Percentiles rank a stretch among this genome's conserved stretches.
Conservation (phyloP, 2,329 filamentous ascomycete genomes). For the Dissoconium aciculare region DNA sequence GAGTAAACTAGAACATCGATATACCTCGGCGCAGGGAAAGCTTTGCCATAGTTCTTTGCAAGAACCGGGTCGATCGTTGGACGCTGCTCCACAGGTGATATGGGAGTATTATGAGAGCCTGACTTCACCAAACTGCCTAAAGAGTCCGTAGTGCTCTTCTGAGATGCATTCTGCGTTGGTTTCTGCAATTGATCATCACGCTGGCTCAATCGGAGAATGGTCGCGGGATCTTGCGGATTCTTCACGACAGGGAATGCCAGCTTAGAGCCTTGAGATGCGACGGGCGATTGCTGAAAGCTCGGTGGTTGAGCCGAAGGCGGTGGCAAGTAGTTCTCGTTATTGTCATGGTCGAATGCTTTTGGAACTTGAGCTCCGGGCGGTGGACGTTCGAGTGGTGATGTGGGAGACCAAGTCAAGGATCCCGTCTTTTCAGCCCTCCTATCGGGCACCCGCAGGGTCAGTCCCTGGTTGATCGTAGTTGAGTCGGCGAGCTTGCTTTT, state of each 20-base stretch:
- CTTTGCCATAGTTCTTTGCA: constrained; percentile 11
- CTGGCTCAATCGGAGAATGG: constrained; percentile 52
- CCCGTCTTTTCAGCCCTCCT: too few relatives aligned
- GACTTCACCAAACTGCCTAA: constrained; percentile 1
- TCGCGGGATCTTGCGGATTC: constrained; percentile 51
- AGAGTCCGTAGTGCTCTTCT: constrained; percentile 4
- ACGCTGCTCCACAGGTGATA: background rate
- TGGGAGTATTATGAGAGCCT: background rate
- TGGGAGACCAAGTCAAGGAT: too few relatives aligned
- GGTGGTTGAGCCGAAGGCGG: constrained; percentile 12
- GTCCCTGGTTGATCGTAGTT: too few relatives aligned
- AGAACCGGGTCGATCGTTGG: constrained; percentile 3
- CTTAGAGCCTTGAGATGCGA: constrained; percentile 30
- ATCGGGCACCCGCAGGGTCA: too few relatives aligned
- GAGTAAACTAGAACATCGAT: constrained; percentile 19
- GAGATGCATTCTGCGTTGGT: constrained; percentile 7
- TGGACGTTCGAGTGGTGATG: too few relatives aligned
- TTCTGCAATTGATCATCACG: constrained; percentile 27
- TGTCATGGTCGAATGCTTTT: too few relatives aligned
- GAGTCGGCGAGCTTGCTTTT: constrained; percentile 10
- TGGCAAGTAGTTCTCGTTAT: too few relatives aligned
- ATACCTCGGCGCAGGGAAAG: constrained; percentile 11
- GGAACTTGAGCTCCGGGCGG: too few relatives aligned
- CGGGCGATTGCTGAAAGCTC: constrained; percentile 18
- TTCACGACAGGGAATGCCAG: constrained; percentile 65